Evolutionary conservation across 306 rosid species (phyloP).

Genomic region (Datisca glomerata): DNA sequence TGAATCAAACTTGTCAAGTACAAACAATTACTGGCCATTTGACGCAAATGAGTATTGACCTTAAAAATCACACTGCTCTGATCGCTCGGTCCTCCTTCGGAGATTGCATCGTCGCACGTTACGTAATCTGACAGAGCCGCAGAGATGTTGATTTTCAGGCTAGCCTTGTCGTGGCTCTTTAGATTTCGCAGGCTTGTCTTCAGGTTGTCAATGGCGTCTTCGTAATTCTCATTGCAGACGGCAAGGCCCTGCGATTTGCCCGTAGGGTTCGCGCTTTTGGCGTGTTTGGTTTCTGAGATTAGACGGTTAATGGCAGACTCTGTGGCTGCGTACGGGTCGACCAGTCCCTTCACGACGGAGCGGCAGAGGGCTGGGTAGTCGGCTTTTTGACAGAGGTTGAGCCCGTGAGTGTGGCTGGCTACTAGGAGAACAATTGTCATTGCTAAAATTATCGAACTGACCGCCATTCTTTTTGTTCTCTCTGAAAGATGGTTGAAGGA

Average conservation of each 20-base stretch:
- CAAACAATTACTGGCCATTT: conserved; percentile 5
- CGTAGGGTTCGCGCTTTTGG: not conserved
- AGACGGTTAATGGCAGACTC: not conserved
- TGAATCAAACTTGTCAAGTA: not conserved
- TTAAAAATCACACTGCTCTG: not conserved
- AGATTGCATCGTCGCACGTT: conserved; percentile 3
- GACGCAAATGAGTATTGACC: not conserved
- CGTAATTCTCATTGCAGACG: conserved; percentile 3
- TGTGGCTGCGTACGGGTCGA: not conserved
- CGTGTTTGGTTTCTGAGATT: not conserved
- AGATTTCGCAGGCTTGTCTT: not conserved
- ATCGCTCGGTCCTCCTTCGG: not conserved
- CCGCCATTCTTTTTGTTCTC: no score
- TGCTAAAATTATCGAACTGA: no score
- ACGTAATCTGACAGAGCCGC: conserved; percentile 8
- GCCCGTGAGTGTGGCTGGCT: no score
- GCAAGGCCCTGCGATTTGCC: not conserved
- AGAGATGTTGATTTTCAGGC: conserved; percentile 7
- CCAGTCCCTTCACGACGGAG: not conserved
- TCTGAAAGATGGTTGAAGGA: no score
- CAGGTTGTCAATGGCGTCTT: conserved; percentile 4
- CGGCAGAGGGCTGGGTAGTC: conserved; percentile 6
- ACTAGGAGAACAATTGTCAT: no score
- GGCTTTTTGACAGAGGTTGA: conserved; percentile 1
- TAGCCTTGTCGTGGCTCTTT: not conserved